Evolutionary conservation across 2,329 filamentous ascomycete genomes (phyloP).

Genomic region (Mariannaea sp.): DNA sequence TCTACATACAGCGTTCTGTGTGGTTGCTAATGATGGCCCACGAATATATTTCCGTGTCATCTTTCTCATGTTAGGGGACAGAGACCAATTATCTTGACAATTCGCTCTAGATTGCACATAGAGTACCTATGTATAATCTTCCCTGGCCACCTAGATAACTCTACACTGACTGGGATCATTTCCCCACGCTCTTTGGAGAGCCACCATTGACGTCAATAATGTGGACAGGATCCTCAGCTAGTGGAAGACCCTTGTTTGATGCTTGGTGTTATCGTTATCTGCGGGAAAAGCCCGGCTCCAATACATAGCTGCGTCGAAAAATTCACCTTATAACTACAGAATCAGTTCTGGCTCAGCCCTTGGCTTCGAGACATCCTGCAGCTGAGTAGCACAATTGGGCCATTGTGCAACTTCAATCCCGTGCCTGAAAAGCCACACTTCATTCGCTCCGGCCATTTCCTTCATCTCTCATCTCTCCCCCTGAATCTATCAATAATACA

Average conservation of each 20-base stretch:
- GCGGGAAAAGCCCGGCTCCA: conserved; percentile 13
- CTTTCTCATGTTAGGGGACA: too few relatives aligned
- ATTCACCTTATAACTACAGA: background rate
- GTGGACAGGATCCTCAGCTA: conserved; percentile 4
- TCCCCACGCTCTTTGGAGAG: too few relatives aligned
- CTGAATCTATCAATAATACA: background rate
- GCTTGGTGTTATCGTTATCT: conserved; percentile 9
- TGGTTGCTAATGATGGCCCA: too few relatives aligned
- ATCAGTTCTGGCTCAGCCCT: background rate
- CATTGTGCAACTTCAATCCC: background rate
- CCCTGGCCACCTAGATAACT: too few relatives aligned
- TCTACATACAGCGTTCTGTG: too few relatives aligned
- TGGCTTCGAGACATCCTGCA: conserved; percentile 14
- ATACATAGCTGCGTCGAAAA: background rate
- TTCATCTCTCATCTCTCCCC: background rate
- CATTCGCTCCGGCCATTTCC: too few relatives aligned
- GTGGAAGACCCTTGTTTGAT: conserved; percentile 9
- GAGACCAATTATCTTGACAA: too few relatives aligned
- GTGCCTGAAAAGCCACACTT: conserved; percentile 3
- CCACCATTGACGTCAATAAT: conserved; percentile 19
- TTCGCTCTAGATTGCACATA: too few relatives aligned
- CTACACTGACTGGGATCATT: too few relatives aligned
- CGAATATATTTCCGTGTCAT: too few relatives aligned
- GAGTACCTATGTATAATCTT: too few relatives aligned
- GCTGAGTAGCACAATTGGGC: conserved; percentile 12